Percentiles rank a stretch among this genome's conserved stretches.
Evolutionary conservation across 129 eudicot species (phyloP).

Genomic region (Cynara cardunculus): DNA sequence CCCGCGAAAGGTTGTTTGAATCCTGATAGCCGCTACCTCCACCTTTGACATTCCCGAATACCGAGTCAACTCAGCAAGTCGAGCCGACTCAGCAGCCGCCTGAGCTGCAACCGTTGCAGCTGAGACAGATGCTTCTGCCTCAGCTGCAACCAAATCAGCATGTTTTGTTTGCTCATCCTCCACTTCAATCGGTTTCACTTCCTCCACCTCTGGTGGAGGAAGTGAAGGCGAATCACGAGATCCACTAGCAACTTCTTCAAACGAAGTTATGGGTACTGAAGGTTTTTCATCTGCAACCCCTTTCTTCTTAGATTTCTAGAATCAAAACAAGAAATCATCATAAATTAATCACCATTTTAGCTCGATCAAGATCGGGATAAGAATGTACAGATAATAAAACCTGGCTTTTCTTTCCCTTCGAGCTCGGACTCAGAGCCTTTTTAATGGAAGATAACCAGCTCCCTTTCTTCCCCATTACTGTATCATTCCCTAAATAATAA

Average conservation of each 20-base stretch:
- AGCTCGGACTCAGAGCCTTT: constrained; percentile 68
- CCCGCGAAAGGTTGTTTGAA: constrained; percentile 87
- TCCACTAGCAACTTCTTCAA: constrained; percentile 25
- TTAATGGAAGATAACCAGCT: constrained; percentile 82
- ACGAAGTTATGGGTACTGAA: constrained; percentile 22
- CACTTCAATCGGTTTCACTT: constrained; percentile 43
- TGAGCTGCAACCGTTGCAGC: constrained; percentile 50
- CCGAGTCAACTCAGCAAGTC: constrained; percentile 33
- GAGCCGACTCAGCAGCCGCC: constrained; percentile 48
- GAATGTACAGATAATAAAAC: constrained; percentile 19
- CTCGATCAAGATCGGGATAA: neutral
- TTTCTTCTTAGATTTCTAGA: constrained; percentile 69
- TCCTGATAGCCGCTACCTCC: constrained; percentile 68
- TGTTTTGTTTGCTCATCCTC: constrained; percentile 52
- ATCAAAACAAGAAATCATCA: neutral
- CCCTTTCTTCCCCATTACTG: constrained; percentile 76
- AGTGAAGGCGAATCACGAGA: constrained; percentile 42
- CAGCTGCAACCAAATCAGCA: constrained; percentile 44
- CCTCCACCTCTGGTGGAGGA: constrained; percentile 41
- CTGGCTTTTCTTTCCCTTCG: constrained; percentile 65
- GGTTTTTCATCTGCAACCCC: constrained; percentile 45
- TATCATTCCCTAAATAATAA: constrained; percentile 29
- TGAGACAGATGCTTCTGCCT: constrained; percentile 50
- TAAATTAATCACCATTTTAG: neutral
- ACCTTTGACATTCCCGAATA: constrained; percentile 50